phyloP scores from a whole-genome alignment of 495 filamentous ascomycete species.

The Hypoxylon fragiforme region DNA sequence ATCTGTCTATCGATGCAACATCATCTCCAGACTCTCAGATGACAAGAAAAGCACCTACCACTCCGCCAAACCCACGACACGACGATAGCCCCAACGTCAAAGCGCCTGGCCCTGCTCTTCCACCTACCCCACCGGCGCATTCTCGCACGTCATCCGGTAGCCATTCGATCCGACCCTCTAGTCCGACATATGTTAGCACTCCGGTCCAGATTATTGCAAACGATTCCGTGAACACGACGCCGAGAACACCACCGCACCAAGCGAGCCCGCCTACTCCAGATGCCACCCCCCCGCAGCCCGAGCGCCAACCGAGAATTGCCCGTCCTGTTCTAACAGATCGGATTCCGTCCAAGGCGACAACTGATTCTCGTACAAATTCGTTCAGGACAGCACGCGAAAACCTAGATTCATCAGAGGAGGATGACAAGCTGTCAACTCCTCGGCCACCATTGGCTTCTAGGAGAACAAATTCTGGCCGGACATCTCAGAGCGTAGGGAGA shows the following conservation, averaged over 20 bases:
- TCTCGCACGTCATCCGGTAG: conserved; percentile 54
- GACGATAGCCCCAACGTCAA: conserved; percentile 28
- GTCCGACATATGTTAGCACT: conserved; percentile 39
- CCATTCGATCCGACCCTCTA: conserved; percentile 41
- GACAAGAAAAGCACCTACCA: conserved; percentile 15
- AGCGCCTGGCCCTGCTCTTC: conserved; percentile 45
- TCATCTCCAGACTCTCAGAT: conserved; percentile 28
- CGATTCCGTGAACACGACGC: conserved; percentile 35
- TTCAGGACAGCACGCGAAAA: conserved; percentile 73
- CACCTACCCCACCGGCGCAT: conserved; percentile 59
- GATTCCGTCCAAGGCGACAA: conserved; percentile 49
- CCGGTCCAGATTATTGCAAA: conserved; percentile 40
- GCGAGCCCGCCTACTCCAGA: conserved; percentile 71
- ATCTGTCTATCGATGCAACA: conserved; percentile 26
- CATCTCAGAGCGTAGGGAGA: conserved; percentile 46
- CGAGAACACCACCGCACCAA: conserved; percentile 62
- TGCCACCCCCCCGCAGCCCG: conserved; percentile 64
- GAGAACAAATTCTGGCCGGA: conserved; percentile 44
- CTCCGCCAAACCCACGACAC: conserved; percentile 38
- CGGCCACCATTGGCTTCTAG: conserved; percentile 50
- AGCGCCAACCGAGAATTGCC: conserved; percentile 41
- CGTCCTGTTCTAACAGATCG: conserved; percentile 47
- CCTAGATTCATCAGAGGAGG: conserved; percentile 63
- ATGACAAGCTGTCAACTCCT: conserved; percentile 49
- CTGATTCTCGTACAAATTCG: conserved; percentile 66